A percentile compares a stretch with the other conserved stretches of the same genome.
These are phyloP conservation scores for Globisporangium paddicum DNA, from an alignment of 352 stramenopile genomes.

Conservation along the genomic window DNA sequence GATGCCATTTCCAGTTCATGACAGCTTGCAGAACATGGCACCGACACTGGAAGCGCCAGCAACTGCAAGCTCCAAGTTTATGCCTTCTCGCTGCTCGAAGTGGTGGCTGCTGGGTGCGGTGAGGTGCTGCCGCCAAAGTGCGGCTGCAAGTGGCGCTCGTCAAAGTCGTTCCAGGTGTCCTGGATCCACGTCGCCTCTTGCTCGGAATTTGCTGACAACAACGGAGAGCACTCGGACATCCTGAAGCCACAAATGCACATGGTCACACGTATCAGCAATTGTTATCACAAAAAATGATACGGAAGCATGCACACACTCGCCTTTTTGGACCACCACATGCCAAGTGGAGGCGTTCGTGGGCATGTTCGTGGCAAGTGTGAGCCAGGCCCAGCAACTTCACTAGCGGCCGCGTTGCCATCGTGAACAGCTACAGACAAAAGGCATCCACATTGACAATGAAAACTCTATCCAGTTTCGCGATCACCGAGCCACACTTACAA, in stretches of 20 bases:
- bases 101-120: constrained; percentile 9
- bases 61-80: too few species aligned
- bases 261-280: background rate
- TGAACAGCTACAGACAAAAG: constrained; percentile 19
- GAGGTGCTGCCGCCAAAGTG: constrained; percentile 43
- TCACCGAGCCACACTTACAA: constrained; percentile 12
- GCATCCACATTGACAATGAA: background rate
- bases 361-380: constrained; percentile 22
- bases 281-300: background rate
- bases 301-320: background rate
- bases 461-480: background rate
- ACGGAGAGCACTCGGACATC: constrained; percentile 13
- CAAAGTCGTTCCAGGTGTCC: constrained; percentile 48
- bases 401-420: constrained; percentile 22
- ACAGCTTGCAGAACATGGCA: too few species aligned
- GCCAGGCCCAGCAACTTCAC: constrained; percentile 20
- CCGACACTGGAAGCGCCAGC: too few species aligned
- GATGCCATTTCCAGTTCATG: too few species aligned
- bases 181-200: constrained; percentile 38
- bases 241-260: background rate
- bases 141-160: constrained; percentile 65
- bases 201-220: constrained; percentile 22
- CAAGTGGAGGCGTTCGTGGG: constrained; percentile 10
- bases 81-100: background rate
- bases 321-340: background rate